Conservation (phyloP, 2,329 filamentous ascomycete genomes). For the Raffaelea deltoideospora region DNA sequence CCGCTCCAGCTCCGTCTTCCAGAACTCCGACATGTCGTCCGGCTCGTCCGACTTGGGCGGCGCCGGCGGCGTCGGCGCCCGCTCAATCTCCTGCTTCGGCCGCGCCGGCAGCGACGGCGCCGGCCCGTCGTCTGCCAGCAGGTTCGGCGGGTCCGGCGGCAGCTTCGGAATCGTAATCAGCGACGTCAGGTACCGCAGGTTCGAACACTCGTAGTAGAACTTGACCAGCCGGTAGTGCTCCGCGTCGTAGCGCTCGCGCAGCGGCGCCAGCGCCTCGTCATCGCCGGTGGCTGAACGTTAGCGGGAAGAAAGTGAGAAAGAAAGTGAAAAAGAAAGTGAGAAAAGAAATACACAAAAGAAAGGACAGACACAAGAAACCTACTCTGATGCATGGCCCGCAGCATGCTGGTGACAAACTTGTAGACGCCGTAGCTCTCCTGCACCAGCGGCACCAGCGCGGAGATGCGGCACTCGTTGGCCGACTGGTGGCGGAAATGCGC, state of each 20-base stretch:
- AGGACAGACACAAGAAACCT: constrained; percentile 18
- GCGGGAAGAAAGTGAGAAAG: constrained; percentile 9
- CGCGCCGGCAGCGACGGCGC: constrained; percentile 71
- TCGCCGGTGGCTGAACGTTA: constrained; percentile 60
- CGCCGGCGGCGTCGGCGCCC: constrained; percentile 52
- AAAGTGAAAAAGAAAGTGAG: not conserved
- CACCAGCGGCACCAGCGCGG: constrained; percentile 80
- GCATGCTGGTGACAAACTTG: constrained; percentile 99
- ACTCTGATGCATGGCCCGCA: constrained; percentile 94
- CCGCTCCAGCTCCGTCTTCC: constrained; percentile 81
- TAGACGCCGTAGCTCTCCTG: constrained; percentile 99
- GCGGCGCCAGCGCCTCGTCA: constrained; percentile 76
- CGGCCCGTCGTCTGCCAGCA: constrained; percentile 71
- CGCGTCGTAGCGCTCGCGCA: constrained; percentile 79
- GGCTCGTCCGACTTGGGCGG: constrained; percentile 62
- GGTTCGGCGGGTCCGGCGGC: constrained; percentile 81
- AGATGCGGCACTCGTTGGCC: constrained; percentile 90
- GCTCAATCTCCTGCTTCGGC: constrained; percentile 59
- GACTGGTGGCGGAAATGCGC: constrained; percentile 87
- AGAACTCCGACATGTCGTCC: constrained; percentile 93
- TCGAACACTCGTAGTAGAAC: constrained; percentile 99
- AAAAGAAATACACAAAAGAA: constrained; percentile 6
- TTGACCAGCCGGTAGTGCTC: constrained; percentile 94
- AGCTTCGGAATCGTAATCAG: constrained; percentile 93
- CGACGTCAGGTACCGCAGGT: constrained; percentile 88